These are phyloP conservation scores for Coemansia sp. DNA, from an alignment of 192 early-diverging fungal species.

Conservation along the genomic window DNA sequence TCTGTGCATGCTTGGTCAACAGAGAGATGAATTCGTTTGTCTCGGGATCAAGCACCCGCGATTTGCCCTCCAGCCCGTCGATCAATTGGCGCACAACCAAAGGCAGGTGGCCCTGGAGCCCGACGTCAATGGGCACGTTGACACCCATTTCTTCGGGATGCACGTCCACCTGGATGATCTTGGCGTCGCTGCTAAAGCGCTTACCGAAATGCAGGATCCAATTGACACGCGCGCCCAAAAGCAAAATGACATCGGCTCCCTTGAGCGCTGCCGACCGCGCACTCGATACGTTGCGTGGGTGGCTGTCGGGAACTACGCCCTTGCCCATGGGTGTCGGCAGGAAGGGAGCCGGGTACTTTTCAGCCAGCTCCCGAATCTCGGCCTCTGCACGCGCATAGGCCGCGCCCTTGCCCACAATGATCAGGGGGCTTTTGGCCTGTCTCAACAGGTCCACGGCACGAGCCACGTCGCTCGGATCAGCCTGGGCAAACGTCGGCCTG, in stretches of 20 bases:
- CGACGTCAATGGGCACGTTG: conserved; percentile 50
- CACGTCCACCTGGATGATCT: conserved; percentile 71
- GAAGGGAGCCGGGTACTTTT: conserved; percentile 60
- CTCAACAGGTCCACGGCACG: conserved; percentile 46
- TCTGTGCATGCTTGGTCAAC: conserved; percentile 31
- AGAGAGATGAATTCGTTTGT: conserved; percentile 13
- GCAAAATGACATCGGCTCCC: conserved; percentile 64
- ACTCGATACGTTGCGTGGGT: conserved; percentile 59
- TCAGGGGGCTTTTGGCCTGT: conserved; percentile 55
- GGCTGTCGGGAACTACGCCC: conserved; percentile 62
- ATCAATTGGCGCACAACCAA: conserved; percentile 55
- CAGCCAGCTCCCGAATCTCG: conserved; percentile 54
- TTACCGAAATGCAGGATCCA: conserved; percentile 75
- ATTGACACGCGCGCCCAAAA: conserved; percentile 67
- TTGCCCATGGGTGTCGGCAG: conserved; percentile 73
- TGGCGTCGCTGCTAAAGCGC: conserved; percentile 53
- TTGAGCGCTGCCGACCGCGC: conserved; percentile 62
- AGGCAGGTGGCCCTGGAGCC: conserved; percentile 61
- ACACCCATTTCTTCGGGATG: conserved; percentile 60
- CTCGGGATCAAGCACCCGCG: conserved; percentile 18
- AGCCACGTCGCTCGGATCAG: conserved; percentile 49
- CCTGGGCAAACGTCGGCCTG: conserved; percentile 34
- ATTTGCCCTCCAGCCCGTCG: conserved; percentile 9
- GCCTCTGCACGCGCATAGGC: conserved; percentile 64
- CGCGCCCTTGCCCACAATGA: conserved; percentile 74